These are phyloP conservation scores for Artomyces pyxidatus DNA, from an alignment of 768 basidiomycete species.

Conservation along the genomic window DNA sequence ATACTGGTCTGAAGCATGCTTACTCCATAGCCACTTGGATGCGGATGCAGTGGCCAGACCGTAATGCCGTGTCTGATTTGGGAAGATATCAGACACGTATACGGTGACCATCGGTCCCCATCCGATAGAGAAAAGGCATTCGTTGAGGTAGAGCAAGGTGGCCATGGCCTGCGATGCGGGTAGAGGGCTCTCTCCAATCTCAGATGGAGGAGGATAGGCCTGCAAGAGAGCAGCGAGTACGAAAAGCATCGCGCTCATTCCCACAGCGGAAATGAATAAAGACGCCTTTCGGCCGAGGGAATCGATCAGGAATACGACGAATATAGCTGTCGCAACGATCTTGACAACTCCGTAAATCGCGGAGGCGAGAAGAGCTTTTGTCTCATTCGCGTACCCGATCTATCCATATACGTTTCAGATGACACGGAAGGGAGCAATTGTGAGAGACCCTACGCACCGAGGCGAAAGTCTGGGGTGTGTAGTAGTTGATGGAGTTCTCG, in stretches of 20 bases:
- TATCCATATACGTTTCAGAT: slow-evolving; percentile 17
- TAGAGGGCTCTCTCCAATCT: slow-evolving; percentile 25
- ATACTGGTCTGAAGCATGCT: slow-evolving; percentile 18
- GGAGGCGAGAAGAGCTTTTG: slow-evolving; percentile 58
- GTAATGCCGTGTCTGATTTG: slow-evolving; percentile 74
- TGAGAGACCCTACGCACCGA: slow-evolving; percentile 39
- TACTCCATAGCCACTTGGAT: slow-evolving; percentile 80
- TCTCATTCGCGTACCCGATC: slow-evolving; percentile 58
- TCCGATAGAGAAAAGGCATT: slow-evolving; percentile 82
- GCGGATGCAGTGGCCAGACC: slow-evolving; percentile 69
- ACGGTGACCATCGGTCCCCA: slow-evolving; percentile 66
- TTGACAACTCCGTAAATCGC: slow-evolving; percentile 68
- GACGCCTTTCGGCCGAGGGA: slow-evolving; percentile 60
- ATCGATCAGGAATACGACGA: slow-evolving; percentile 63
- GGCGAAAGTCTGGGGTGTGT: slow-evolving; percentile 66
- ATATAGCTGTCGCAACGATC: slow-evolving; percentile 54
- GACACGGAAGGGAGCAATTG: background rate
- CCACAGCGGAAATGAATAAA: slow-evolving; percentile 63
- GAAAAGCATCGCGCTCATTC: slow-evolving; percentile 76
- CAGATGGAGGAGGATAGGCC: slow-evolving; percentile 52
- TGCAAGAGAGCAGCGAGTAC: slow-evolving; percentile 84
- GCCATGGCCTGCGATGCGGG: slow-evolving; percentile 72
- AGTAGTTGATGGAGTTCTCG: slow-evolving; percentile 74
- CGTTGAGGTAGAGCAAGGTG: slow-evolving; percentile 78
- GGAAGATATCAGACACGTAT: slow-evolving; percentile 77